Base-by-base conservation (phyloP, 768 basidiomycete species). In the Lactifluus echinatus region DNA sequence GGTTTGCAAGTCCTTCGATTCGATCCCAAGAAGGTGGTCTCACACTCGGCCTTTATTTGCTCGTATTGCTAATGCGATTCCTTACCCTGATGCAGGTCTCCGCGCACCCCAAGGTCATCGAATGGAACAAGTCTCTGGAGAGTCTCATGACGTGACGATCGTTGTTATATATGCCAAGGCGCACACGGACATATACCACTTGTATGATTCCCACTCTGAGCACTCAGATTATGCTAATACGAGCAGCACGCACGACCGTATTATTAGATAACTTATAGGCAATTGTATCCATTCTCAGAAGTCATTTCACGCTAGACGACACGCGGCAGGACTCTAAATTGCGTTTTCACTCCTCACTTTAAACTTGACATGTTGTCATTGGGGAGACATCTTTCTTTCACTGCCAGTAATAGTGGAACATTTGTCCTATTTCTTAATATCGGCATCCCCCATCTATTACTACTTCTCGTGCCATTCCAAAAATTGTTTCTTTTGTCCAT, bases 1-100 rank as follows among this genome's bases (percentile, higher is more conserved):
- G 79, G 80, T 4, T 67, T 81, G 47, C 80, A 81, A 57, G 77
- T 81, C 6, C 62, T 81, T 21, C 68, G 76, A 8, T 81, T 81
- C 60, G 76, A 80, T 57, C 71, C 76, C 1, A 76, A 71, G 65
- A 81, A 78, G 70, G 79, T 79, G 47, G 19, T 57, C 29, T 21
- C 8, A 3, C 26, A 3, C 43, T 55, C 21, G 17, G 5, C 36
- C 26, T 15, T 29, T 58, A 23, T 15, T 2, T 34, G 8, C 3
- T 2, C n/a, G 11, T 37, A 24, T 15, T 15, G 33, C 26, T 54
- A 17, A 59, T 26, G 8, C n/a, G n/a, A 12, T 48, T 14, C 7
- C 17, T 23, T 37, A 31, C 15, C 29, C 28, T 19, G 15, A 34
- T 11, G 8, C 49, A 76, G 75, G 75, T 76, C 26, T 68, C 71